Percentiles rank a stretch among this genome's conserved stretches.
Evolutionary conservation across 148 eudicot genomes (phyloP).

Genomic region (Vaccinium corymbosum): DNA sequence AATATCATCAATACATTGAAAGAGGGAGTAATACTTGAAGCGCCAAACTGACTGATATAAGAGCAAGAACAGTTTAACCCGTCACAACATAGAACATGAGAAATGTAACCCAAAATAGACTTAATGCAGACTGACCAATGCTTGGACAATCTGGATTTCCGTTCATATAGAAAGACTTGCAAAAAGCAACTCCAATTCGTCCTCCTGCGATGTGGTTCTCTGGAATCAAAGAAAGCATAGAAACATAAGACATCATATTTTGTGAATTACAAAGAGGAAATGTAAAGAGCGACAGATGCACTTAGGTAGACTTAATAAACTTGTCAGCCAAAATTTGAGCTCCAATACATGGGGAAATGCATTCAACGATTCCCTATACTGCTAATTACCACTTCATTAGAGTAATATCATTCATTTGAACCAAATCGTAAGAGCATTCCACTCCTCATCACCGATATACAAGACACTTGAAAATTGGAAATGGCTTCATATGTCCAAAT

Average conservation of each 20-base stretch:
- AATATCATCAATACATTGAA: neutral
- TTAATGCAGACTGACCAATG: slow-evolving; percentile 3
- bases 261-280: neutral
- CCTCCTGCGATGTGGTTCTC: slow-evolving; percentile 75
- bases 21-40: neutral
- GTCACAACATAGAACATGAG: neutral
- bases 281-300: neutral
- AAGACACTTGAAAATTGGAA: neutral
- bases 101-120: neutral
- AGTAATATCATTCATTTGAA: neutral
- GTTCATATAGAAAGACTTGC: slow-evolving; percentile 66
- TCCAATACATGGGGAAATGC: neutral
- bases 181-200: slow-evolving; percentile 80
- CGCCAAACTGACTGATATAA: neutral
- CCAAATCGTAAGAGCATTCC: neutral
- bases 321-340: neutral
- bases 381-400: neutral
- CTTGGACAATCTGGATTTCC: slow-evolving; percentile 10
- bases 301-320: neutral
- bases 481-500: neutral
- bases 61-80: too few relatives aligned
- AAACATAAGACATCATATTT: slow-evolving; percentile 4
- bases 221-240: slow-evolving; percentile 17
- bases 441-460: neutral
- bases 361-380: neutral